Evolutionary conservation across 139 green algal species (phyloP).

Genomic region (Haematococcus lacustris): DNA sequence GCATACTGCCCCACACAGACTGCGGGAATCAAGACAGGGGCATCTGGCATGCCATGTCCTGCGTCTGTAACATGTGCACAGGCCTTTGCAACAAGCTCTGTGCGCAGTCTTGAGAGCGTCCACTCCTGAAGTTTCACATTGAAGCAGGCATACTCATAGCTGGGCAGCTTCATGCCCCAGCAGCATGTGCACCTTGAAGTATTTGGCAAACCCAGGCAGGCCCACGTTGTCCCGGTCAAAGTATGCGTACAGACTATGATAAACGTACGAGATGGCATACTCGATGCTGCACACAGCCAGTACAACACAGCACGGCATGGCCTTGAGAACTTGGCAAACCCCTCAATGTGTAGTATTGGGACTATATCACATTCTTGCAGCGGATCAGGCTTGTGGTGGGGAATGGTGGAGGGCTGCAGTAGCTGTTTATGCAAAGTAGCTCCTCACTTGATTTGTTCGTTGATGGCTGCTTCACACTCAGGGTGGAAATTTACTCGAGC

Average conservation of each 20-base stretch:
- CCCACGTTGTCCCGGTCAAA: slow-evolving; percentile 95
- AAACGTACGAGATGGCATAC: slow-evolving; percentile 90
- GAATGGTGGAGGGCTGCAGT: neutral
- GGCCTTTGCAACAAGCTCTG: no score
- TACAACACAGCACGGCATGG: slow-evolving; percentile 33
- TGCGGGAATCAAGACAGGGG: no score
- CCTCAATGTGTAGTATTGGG: slow-evolving; percentile 74
- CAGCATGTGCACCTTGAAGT: slow-evolving; percentile 60
- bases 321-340: slow-evolving; percentile 92
- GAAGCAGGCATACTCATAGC: no score
- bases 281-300: slow-evolving; percentile 62
- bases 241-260: slow-evolving; percentile 88
- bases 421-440: neutral
- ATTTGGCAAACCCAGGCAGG: slow-evolving; percentile 80
- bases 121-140: no score
- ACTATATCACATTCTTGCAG: neutral
- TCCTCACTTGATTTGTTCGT: slow-evolving; percentile 96
- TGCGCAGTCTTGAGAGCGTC: no score
- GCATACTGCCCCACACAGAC: no score
- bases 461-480: slow-evolving; percentile 65
- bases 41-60: no score
- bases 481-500: slow-evolving; percentile 66
- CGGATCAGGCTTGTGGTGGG: no score
- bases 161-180: no score
- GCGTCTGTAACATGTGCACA: no score